Evolutionary conservation across 1,284 basidiomycete species (phyloP).

Genomic region (Ceratobasidium sp.): DNA sequence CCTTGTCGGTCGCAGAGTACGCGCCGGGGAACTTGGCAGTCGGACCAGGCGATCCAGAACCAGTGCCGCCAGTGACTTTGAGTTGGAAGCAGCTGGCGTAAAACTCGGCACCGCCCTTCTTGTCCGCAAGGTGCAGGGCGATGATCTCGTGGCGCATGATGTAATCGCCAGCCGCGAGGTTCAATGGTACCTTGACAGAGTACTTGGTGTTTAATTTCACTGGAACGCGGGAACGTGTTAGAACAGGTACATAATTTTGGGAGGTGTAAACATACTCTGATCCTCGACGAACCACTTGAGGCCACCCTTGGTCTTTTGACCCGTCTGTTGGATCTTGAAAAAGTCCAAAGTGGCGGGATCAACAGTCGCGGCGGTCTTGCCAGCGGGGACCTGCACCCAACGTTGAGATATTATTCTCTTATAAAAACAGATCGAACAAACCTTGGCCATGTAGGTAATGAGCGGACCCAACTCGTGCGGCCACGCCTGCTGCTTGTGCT

Average conservation of each 20-base stretch:
- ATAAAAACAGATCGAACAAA: neutral
- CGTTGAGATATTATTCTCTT: neutral
- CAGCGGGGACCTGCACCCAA: constrained; percentile 39
- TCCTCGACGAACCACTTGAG: constrained; percentile 54
- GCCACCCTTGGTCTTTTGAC: constrained; percentile 45
- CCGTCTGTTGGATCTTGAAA: constrained; percentile 70
- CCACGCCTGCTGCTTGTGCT: constrained; percentile 54
- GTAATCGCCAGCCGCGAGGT: constrained; percentile 67
- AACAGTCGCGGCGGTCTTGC: constrained; percentile 63
- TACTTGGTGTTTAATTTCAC: constrained; percentile 51
- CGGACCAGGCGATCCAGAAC: neutral
- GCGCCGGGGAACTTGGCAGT: constrained; percentile 43
- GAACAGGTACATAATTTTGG: neutral
- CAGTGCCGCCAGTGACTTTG: constrained; percentile 57
- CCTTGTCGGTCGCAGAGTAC: constrained; percentile 42
- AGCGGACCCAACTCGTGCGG: constrained; percentile 74
- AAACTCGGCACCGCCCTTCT: constrained; percentile 68
- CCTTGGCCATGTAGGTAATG: constrained; percentile 70
- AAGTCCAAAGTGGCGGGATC: constrained; percentile 64
- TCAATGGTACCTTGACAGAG: constrained; percentile 61
- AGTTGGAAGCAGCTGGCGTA: constrained; percentile 73
- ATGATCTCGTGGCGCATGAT: constrained; percentile 77
- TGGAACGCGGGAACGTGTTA: constrained; percentile 44
- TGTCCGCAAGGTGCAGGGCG: constrained; percentile 65
- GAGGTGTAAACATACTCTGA: constrained; percentile 48